phyloP scores from a whole-genome alignment of 805 yeast species.

The Teunomyces gatunensis region DNA sequence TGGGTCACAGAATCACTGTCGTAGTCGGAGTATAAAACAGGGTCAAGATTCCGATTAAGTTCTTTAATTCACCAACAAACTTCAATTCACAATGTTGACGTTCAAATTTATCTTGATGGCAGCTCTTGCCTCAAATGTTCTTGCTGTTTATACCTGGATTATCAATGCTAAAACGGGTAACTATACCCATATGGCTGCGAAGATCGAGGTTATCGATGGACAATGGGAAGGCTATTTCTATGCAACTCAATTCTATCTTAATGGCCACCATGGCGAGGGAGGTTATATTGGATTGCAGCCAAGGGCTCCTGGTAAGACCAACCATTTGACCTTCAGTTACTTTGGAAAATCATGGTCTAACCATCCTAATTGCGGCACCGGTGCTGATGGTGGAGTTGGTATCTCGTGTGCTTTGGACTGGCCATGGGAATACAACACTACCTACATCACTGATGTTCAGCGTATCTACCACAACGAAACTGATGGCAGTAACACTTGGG shows the following conservation, averaged over 20 bases:
- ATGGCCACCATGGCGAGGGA: neutral
- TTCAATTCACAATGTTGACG: no score
- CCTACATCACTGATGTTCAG: slow-evolving; percentile 2
- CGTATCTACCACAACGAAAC: neutral
- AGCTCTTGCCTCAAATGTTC: no score
- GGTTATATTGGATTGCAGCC: slow-evolving; percentile 7
- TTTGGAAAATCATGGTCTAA: slow-evolving; percentile 4
- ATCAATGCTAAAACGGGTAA: neutral
- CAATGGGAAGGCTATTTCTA: neutral
- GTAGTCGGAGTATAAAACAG: no score
- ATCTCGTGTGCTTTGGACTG: slow-evolving; percentile 5
- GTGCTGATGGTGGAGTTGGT: slow-evolving; percentile 9
- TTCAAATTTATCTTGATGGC: no score
- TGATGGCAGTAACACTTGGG: slow-evolving; percentile 3
- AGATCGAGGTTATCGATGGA: neutral
- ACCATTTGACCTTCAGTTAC: slow-evolving; percentile 7
- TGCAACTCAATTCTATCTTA: neutral
- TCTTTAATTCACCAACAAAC: no score
- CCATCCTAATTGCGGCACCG: slow-evolving; percentile 5
- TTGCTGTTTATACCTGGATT: no score
- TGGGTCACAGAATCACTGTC: no score
- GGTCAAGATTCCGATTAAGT: no score
- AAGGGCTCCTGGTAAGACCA: neutral
- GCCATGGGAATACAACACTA: slow-evolving; percentile 6
- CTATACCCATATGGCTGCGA: neutral